phyloP scores from a whole-genome alignment of 352 stramenopile species.

The Pelagophyceae sp. region DNA sequence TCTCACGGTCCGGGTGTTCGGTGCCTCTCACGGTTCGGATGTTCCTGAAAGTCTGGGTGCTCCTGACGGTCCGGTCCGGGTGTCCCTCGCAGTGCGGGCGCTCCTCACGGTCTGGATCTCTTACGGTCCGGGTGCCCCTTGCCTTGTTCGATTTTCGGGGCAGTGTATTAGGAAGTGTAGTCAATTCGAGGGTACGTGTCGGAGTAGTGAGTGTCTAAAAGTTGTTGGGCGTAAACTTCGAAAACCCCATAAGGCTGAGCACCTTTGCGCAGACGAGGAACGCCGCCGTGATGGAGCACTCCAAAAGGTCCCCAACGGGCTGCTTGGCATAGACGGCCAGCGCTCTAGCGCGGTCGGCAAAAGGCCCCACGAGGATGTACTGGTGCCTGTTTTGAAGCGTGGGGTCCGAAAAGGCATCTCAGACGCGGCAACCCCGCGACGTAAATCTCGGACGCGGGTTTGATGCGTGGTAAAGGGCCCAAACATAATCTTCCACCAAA shows the following conservation, averaged over 20 bases:
- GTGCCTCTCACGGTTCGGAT: too few species aligned
- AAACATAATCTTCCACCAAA: constrained; percentile 45
- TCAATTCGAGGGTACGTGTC: too few species aligned
- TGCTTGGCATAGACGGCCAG: constrained; percentile 34
- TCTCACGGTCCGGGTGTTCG: too few species aligned
- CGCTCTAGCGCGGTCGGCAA: constrained; percentile 32
- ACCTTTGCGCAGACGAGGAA: constrained; percentile 40
- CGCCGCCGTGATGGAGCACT: constrained; percentile 37
- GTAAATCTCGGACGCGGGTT: background rate
- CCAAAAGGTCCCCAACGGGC: constrained; percentile 37
- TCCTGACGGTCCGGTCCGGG: too few species aligned
- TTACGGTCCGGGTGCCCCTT: too few species aligned
- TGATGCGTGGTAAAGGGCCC: constrained; percentile 26
- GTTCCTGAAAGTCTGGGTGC: too few species aligned
- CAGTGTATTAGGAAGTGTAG: too few species aligned
- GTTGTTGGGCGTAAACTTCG: constrained; percentile 37
- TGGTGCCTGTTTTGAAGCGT: constrained; percentile 42
- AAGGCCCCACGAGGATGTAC: constrained; percentile 34
- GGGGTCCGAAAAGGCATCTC: too few species aligned
- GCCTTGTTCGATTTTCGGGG: too few species aligned
- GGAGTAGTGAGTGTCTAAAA: too few species aligned
- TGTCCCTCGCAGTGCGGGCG: too few species aligned
- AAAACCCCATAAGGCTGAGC: constrained; percentile 35
- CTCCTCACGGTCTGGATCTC: too few species aligned
- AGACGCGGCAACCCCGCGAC: background rate